Conservation (phyloP, 2,329 filamentous ascomycete genomes). For the Tolypocladium paradoxum region DNA sequence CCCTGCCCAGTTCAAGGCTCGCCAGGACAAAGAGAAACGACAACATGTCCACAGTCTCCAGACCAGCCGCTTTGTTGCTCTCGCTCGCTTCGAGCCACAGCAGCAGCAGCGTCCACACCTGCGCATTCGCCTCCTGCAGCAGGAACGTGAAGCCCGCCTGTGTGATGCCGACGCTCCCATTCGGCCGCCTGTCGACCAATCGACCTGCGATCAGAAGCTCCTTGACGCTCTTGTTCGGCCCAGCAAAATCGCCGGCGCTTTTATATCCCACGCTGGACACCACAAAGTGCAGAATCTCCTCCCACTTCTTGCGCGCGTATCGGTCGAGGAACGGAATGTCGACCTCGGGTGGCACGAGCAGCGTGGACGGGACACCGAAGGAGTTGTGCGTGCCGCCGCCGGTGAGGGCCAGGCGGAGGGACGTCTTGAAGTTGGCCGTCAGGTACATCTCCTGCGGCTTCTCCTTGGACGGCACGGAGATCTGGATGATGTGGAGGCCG, state of each 20-base stretch:
- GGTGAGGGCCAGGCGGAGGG: constrained; percentile 76
- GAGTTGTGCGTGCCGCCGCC: constrained; percentile 77
- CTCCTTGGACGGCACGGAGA: constrained; percentile 48
- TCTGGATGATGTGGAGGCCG: constrained; percentile 75
- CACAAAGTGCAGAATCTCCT: constrained; percentile 91
- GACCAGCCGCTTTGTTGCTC: constrained; percentile 41
- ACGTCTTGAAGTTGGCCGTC: constrained; percentile 70
- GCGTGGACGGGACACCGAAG: constrained; percentile 75
- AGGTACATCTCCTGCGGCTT: constrained; percentile 63
- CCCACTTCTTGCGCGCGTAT: constrained; percentile 85
- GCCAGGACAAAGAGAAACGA: constrained; percentile 94
- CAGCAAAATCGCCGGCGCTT: constrained; percentile 33
- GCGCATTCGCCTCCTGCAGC: constrained; percentile 87
- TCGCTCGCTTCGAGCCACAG: constrained; percentile 85
- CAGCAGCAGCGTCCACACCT: constrained; percentile 91
- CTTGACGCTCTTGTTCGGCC: constrained; percentile 69
- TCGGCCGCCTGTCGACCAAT: constrained; percentile 57
- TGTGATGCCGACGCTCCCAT: constrained; percentile 70
- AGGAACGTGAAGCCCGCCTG: constrained; percentile 91
- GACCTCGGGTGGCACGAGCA: constrained; percentile 51
- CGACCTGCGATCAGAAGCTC: constrained; percentile 70
- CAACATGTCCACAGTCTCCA: constrained; percentile 88
- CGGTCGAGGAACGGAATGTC: constrained; percentile 67
- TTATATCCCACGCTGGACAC: constrained; percentile 61
- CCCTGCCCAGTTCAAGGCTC: constrained; percentile 80